These are phyloP conservation scores for Nannochloris sp. DNA, from an alignment of 139 green algal species.

Conservation along the genomic window DNA sequence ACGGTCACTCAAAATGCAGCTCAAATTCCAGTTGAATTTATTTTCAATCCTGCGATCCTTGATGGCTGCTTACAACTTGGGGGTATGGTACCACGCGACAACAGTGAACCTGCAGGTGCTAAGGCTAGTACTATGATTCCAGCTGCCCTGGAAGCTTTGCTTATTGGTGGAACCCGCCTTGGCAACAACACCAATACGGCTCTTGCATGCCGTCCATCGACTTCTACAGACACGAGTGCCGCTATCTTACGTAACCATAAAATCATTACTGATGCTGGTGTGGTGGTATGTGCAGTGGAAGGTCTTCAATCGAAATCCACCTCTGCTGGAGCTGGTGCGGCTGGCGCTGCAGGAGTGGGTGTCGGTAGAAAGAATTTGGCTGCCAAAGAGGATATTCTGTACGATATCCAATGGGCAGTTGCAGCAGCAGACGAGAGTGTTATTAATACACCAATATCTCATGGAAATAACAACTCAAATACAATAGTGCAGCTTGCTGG, in stretches of 20 bases:
- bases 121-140: conserved; percentile 4
- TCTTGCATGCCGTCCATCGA: neutral
- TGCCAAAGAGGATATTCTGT: conserved; percentile 1
- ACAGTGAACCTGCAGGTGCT: neutral
- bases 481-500: no score
- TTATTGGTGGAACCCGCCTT: neutral
- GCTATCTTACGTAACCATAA: conserved; percentile 7
- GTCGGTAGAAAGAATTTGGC: neutral
- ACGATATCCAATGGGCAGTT: conserved; percentile 11
- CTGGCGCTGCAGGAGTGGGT: neutral
- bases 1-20: neutral
- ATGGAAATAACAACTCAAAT: no score
- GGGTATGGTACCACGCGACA: conserved; percentile 2
- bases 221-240: neutral
- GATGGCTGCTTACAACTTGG: conserved; percentile 16
- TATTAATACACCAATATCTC: neutral
- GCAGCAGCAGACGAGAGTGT: neutral
- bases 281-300: conserved; percentile 6
- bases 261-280: neutral
- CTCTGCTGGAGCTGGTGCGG: neutral
- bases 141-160: conserved; percentile 6
- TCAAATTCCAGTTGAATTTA: neutral
- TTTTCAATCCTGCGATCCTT: conserved; percentile 3
- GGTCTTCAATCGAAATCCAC: conserved; percentile 5
- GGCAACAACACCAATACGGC: neutral